Base-by-base conservation (phyloP, 2,329 filamentous ascomycete species). In the Phyllosticta capitalensis region DNA sequence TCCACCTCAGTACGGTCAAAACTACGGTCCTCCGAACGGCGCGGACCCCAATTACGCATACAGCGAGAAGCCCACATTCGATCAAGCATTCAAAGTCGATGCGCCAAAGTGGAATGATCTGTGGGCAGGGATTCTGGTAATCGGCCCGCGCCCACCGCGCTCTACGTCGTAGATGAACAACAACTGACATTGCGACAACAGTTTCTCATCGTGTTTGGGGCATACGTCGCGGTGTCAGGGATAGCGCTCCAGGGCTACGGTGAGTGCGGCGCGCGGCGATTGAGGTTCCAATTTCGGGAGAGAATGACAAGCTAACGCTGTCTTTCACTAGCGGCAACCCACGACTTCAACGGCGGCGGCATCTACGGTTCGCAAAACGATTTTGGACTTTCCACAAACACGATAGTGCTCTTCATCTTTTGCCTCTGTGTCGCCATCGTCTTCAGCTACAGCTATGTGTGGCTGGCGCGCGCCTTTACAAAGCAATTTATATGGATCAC, bases 401-500 rank as follows among this genome's bases (percentile, higher is more conserved):
- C 90, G 0, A 79, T 96, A 49, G 83, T 95, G 49, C 81, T 96
- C 17, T 95, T 97, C 72, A 80, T 83, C 33, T 92, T 95, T 70
- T 83, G 89, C 7, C 79, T 96, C 7, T 82, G 77, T 17, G 79
- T 91, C 48, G 88, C 90, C 5, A 79, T 92, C 21, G 80, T 89
- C 1, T 76, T 96, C 50, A 92, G 89, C 38, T 88, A 84, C 68
- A 79, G 75, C 21, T 97, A 96, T 71, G 84, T 96, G 66, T 83
- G 84, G 73, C 72, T 86, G 1, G 88, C 89, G 6, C 84, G 90
- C 59, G 75, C 82, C 53, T 92, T 92, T 64, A 91, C 92, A 3
- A 95, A 94, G 75, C 83, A 90, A 68, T 91, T 96, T 66, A 95
- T 96, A 70, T 96, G 90, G 89, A 83, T 91, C 48, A 95, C 91